Evolutionary conservation across 352 stramenopile species (phyloP).

Genomic region (Blastocystis sp.): DNA sequence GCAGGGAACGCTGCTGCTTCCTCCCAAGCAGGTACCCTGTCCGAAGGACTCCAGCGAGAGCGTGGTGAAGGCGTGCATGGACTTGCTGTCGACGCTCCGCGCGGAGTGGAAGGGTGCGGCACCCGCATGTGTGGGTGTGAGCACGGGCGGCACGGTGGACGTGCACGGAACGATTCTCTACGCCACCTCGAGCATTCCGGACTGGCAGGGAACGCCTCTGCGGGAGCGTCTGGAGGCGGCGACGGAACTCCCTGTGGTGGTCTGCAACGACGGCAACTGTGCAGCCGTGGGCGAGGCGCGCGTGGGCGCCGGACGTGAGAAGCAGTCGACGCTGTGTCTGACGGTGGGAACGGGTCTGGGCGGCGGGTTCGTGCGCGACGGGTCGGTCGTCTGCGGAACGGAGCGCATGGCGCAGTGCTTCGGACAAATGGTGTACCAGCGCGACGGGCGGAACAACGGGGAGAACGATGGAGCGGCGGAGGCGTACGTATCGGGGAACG

Average conservation of each 20-base stretch:
- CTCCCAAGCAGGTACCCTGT: neutral
- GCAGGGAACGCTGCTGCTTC: neutral
- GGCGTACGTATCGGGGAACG: conserved; percentile 4
- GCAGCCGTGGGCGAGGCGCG: conserved; percentile 33
- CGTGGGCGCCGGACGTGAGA: neutral
- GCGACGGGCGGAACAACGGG: conserved; percentile 25
- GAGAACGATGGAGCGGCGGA: conserved; percentile 48
- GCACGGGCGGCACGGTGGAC: conserved; percentile 45
- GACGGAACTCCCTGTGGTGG: conserved; percentile 15
- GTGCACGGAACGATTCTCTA: conserved; percentile 2
- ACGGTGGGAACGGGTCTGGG: conserved; percentile 53
- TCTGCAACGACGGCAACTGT: conserved; percentile 44
- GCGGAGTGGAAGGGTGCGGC: neutral
- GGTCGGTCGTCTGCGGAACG: conserved; percentile 4
- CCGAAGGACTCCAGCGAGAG: conserved; percentile 35
- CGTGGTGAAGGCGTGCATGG: conserved; percentile 25
- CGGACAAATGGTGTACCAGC: conserved; percentile 21
- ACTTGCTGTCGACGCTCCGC: neutral
- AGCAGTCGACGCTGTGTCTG: conserved; percentile 20
- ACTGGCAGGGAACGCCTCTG: conserved; percentile 47
- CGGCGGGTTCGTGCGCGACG: conserved; percentile 15
- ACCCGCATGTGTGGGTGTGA: conserved; percentile 7
- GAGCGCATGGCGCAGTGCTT: conserved; percentile 55
- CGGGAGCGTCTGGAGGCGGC: neutral
- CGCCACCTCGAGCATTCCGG: conserved; percentile 41